Evolutionary conservation across 2,329 filamentous ascomycete species (phyloP), one percentile per base, ranked within the genome.

Genomic region (Herpotrichia juniperi): DNA sequence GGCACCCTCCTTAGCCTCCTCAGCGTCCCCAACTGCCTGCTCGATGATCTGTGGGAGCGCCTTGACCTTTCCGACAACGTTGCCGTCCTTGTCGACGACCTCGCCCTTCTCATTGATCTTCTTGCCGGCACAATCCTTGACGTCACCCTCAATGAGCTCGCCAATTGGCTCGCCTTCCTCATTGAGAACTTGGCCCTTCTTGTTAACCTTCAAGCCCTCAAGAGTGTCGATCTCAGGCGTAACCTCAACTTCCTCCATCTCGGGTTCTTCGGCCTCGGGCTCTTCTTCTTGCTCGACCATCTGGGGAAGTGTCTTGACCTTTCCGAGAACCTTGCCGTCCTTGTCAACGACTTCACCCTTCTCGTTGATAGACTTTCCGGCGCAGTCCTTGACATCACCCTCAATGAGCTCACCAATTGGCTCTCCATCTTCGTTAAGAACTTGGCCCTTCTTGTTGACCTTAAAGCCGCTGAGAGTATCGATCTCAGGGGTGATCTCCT

Each of bases 21-120:
- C 54, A 11, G 65, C 66, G 7, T 72, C 67, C 32, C 72, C 72
- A 10, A 52, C 58, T 3, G 32, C 46, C 53, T 72, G 69, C 48
- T 74, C 66, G 48, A 72, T 58, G 37, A 74, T 66, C 58, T 79
- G 76, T 10, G 79, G 77, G 4, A 81, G 72, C n/a, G 79, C 76
- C 60, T 83, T 77, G 56, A 86, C 83, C 57, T 81, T 82, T 34
- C 85, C 86, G 55, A 88, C 79, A 56, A 88, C 78, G 37, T 86
- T 85, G 39, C 85, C 85, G 40, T 84, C 81, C 67, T 80, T 84
- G 67, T 87, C 85, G 64, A 87, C 78, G 50, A 88, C 83, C 62
- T 87, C 85, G 17, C 85, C 85, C 70, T 86, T 78, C 53, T 80
- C 81, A 58, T 88, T 86, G 59, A 86, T 76, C 71, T 87, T 87